phyloP scores from a whole-genome alignment of 805 yeast genomes.

The Nakazawaea wyomingensis region DNA sequence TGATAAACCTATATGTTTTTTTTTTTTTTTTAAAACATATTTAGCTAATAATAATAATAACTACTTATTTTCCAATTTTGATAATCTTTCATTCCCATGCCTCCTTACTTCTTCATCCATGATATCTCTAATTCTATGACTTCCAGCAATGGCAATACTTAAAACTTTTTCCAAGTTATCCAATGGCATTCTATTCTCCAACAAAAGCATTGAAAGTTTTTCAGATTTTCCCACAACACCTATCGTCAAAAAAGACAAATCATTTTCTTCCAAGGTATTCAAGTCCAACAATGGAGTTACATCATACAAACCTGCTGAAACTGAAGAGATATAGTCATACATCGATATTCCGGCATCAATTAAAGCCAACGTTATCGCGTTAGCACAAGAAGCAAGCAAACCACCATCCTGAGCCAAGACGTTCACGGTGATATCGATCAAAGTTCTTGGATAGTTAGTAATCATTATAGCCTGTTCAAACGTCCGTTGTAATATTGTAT shows the following conservation, averaged over 20 bases:
- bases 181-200: slow-evolving; percentile 82
- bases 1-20: too few species aligned
- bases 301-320: slow-evolving; percentile 76
- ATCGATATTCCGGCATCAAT: slow-evolving; percentile 94
- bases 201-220: slow-evolving; percentile 66
- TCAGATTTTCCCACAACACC: slow-evolving; percentile 83
- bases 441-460: slow-evolving; percentile 76
- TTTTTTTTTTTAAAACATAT: too few species aligned
- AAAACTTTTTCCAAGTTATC: slow-evolving; percentile 73
- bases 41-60: too few species aligned
- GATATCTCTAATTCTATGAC: slow-evolving; percentile 71
- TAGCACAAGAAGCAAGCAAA: slow-evolving; percentile 68
- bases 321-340: slow-evolving; percentile 83
- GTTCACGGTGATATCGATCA: slow-evolving; percentile 68
- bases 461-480: slow-evolving; percentile 70
- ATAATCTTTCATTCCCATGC: slow-evolving; percentile 59
- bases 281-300: slow-evolving; percentile 74
- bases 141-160: slow-evolving; percentile 82
- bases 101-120: slow-evolving; percentile 83
- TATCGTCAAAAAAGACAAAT: slow-evolving; percentile 73
- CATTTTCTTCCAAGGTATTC: slow-evolving; percentile 76
- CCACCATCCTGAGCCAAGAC: slow-evolving; percentile 92
- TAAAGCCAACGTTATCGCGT: slow-evolving; percentile 83
- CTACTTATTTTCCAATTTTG: slow-evolving; percentile 29
- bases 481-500: slow-evolving; percentile 61